Evolutionary conservation across 306 rosid species (phyloP).

Genomic region (Delonix regia): DNA sequence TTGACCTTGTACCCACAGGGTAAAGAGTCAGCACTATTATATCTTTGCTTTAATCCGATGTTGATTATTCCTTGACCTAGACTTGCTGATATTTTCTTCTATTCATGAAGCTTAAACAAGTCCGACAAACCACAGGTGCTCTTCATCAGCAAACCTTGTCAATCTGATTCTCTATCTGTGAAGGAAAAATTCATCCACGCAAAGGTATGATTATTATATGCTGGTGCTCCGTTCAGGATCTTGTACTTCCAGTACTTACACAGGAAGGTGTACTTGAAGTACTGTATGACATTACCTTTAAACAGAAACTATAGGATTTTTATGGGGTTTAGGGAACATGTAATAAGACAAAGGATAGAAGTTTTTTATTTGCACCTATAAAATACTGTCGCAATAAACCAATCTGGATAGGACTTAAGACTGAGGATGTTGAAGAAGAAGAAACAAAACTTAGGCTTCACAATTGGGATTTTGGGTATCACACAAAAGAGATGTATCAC

Average conservation of each 20-base stretch:
- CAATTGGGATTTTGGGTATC: neutral
- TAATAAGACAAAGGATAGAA: neutral
- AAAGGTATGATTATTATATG: constrained; percentile 59
- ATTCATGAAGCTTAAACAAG: constrained; percentile 69
- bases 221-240: neutral
- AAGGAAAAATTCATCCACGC: constrained; percentile 99
- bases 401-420: neutral
- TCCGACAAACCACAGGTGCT: constrained; percentile 66
- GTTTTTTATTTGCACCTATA: constrained; percentile 21
- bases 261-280: neutral
- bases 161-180: constrained; percentile 82
- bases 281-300: neutral
- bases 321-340: constrained; percentile 7
- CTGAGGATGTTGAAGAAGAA: constrained; percentile 5
- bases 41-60: constrained; percentile 28
- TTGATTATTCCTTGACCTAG: constrained; percentile 31
- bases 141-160: constrained; percentile 80
- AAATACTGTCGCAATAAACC: neutral
- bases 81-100: constrained; percentile 46
- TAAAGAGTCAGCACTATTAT: constrained; percentile 51
- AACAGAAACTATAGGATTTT: neutral
- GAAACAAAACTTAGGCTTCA: neutral
- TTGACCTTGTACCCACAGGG: constrained; percentile 90
- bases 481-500: neutral
- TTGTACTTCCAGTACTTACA: constrained; percentile 10